These are phyloP conservation scores for Talaromyces funiculosus DNA, from an alignment of 2,329 filamentous ascomycete species.

Conservation along the genomic window DNA sequence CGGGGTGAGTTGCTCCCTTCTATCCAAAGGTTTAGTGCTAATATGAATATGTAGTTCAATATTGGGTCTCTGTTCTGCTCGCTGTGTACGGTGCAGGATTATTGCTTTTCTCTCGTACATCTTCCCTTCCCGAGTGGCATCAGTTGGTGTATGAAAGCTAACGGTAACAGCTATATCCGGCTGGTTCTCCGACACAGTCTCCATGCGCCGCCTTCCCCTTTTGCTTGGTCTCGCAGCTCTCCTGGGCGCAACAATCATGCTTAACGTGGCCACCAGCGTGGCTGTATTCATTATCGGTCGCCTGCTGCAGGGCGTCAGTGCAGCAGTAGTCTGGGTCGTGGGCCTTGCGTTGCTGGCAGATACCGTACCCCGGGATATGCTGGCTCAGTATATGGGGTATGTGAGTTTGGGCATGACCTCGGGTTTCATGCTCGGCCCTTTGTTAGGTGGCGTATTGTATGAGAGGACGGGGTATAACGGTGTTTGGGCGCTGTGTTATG, in stretches of 20 bases:
- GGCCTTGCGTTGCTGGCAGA: slow-evolving; percentile 56
- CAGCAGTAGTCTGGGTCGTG: slow-evolving; percentile 56
- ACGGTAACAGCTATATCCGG: slow-evolving; percentile 31
- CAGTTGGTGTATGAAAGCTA: background rate
- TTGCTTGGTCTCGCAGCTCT: slow-evolving; percentile 51
- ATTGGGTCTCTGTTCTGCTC: slow-evolving; percentile 19
- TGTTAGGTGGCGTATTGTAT: slow-evolving; percentile 57
- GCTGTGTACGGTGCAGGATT: slow-evolving; percentile 17
- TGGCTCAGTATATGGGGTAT: slow-evolving; percentile 58
- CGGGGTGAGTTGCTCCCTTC: background rate
- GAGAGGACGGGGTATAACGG: slow-evolving; percentile 53
- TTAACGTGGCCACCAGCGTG: slow-evolving; percentile 48
- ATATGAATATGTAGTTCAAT: slow-evolving; percentile 11
- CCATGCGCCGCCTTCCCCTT: slow-evolving; percentile 52
- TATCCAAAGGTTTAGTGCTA: background rate
- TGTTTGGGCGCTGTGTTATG: slow-evolving; percentile 54
- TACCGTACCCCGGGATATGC: slow-evolving; percentile 50
- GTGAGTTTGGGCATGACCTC: slow-evolving; percentile 53
- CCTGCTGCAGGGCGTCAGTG: slow-evolving; percentile 53
- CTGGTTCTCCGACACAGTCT: slow-evolving; percentile 48
- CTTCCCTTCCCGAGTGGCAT: background rate
- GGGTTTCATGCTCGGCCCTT: slow-evolving; percentile 52
- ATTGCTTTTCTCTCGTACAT: slow-evolving; percentile 13
- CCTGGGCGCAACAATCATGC: slow-evolving; percentile 50
- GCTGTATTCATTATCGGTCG: slow-evolving; percentile 48